These are phyloP conservation scores for Corylus americana DNA, from an alignment of 306 rosid genomes.

Conservation along the genomic window DNA sequence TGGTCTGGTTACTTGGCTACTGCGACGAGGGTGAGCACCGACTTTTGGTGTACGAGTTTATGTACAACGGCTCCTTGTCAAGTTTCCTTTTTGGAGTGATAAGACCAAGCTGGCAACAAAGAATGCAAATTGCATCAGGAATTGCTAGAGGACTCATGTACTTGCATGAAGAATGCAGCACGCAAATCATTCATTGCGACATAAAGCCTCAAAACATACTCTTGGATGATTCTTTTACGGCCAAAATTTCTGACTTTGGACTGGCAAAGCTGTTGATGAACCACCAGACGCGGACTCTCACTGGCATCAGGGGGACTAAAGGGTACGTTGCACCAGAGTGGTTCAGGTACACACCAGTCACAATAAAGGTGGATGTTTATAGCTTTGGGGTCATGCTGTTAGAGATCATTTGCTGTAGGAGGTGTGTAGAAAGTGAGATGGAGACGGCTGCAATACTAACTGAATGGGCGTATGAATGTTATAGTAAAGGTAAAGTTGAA, in stretches of 20 bases:
- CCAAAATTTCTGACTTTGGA: slow-evolving; percentile 9
- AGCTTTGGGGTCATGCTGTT: slow-evolving; percentile 4
- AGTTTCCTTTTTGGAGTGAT: slow-evolving; percentile 1
- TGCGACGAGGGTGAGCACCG: slow-evolving; percentile 6
- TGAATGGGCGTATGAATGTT: slow-evolving; percentile 2
- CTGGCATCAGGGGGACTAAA: slow-evolving; percentile 3
- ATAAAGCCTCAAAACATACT: slow-evolving; percentile 11
- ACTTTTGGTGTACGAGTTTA: slow-evolving; percentile 3
- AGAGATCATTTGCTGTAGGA: slow-evolving; percentile 2
- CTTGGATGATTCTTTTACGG: neutral
- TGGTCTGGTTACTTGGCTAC: slow-evolving; percentile 2
- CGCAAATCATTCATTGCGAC: neutral
- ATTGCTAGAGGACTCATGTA: slow-evolving; percentile 3
- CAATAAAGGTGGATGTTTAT: neutral
- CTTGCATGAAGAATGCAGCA: slow-evolving; percentile 7
- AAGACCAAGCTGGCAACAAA: slow-evolving; percentile 6
- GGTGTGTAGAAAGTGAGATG: slow-evolving; percentile 8
- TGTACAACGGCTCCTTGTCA: slow-evolving; percentile 7
- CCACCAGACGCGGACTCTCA: neutral
- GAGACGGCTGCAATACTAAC: neutral
- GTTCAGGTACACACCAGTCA: neutral
- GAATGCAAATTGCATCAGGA: neutral
- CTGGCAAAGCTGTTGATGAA: slow-evolving; percentile 3
- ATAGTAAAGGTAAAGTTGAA: neutral
- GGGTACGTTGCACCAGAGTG: slow-evolving; percentile 11